Conservation (phyloP, 2,329 filamentous ascomycete genomes). For the Chrysoporthe deuterocubensis region DNA sequence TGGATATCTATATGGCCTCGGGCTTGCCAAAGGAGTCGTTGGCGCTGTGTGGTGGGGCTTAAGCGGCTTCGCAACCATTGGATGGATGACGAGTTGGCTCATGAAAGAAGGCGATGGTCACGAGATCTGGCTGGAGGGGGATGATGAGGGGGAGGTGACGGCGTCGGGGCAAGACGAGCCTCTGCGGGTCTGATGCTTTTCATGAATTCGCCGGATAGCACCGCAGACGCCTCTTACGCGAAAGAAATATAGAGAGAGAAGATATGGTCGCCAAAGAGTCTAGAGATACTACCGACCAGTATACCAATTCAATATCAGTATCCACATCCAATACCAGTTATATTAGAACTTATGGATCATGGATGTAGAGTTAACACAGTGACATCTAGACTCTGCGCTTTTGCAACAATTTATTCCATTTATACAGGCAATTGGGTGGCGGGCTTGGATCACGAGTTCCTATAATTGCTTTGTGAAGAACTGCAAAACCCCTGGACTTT, state of each 20-base stretch:
- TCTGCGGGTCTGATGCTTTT: neutral
- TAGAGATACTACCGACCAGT: neutral
- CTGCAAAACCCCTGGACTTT: too few species aligned
- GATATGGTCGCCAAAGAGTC: neutral
- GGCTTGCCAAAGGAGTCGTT: slow-evolving; percentile 59
- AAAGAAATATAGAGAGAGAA: too few species aligned
- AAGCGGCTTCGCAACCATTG: slow-evolving; percentile 52
- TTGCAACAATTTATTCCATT: too few species aligned
- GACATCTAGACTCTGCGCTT: too few species aligned
- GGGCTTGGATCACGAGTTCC: too few species aligned
- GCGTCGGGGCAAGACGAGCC: neutral
- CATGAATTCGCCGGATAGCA: neutral
- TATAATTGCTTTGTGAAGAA: too few species aligned
- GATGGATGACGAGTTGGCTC: slow-evolving; percentile 55
- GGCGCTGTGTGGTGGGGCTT: slow-evolving; percentile 64
- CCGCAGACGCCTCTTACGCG: neutral
- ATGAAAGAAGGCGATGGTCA: slow-evolving; percentile 67
- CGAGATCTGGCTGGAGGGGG: slow-evolving; percentile 67
- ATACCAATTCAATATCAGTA: neutral
- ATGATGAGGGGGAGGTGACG: slow-evolving; percentile 51
- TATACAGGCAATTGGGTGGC: too few species aligned
- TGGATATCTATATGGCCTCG: slow-evolving; percentile 64
- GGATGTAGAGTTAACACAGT: too few species aligned
- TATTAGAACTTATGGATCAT: too few species aligned
- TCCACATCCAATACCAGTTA: too few species aligned